Evolutionary conservation across 768 basidiomycete species (phyloP), one percentile per base, ranked within the genome.

Genomic region (Tylopilus vinaceipallidus): DNA sequence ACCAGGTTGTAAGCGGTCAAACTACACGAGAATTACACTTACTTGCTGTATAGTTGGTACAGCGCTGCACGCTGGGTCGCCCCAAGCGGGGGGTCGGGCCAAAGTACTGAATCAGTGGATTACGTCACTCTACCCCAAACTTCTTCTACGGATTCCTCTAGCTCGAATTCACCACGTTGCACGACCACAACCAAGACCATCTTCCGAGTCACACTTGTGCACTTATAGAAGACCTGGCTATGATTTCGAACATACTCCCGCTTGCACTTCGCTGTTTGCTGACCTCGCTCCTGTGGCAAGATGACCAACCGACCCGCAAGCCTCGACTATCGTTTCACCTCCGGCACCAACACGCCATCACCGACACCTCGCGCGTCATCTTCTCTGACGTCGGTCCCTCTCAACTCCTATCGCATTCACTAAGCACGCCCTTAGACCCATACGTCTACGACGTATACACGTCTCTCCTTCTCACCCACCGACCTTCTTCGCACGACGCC

Each of bases 331-430:
- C 71, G 27, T 88, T 89, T 66, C 77, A 76, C 27, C 74, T 88
- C 20, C 82, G 86, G 30, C 86, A 88, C 63, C 70, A 76, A 35
- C 84, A 88, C 56, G 82, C 77, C 22, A 57, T 80, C 9, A 73
- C 77, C 37, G 75, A 80, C 52, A 62, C 70, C 19, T 81, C 83
- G 3, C 74, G 76, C 4, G 73, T 82, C 36, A 66, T 88, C 45
- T 85, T 90, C 62, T 70, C 79, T 16, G 75, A 90, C 55, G 59
- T 81, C 27, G 65, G 63, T 47, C 47, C 67, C 12, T 66, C 70
- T 24, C 62, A 71, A 38, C 59, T 63, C 46, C 2, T 61, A 47
- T 58, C 59, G 2, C 63, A 65, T 42, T 58, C 61, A 7, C 55
- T 65, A 4, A 58, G 52, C 22, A 55, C 44, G 14, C 45, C 63